Conservation (phyloP, 306 rosid genomes). For the Ziziphus jujuba region DNA sequence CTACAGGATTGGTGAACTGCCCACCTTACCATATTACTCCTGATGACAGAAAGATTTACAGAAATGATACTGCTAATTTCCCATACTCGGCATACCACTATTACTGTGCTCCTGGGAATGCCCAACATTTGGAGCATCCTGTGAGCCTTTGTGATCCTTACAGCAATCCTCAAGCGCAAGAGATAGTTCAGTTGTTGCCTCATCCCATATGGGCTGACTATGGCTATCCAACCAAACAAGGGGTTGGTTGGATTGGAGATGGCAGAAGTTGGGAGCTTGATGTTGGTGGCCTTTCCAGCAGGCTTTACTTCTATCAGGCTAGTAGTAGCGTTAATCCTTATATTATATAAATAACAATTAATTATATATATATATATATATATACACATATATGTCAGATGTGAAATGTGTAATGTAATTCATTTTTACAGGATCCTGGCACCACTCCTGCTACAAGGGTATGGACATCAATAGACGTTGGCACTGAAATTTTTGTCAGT, state of each 20-base stretch:
- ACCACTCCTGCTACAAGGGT: constrained; percentile 61
- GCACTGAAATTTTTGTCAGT: constrained; percentile 73
- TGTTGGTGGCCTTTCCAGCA: constrained; percentile 67
- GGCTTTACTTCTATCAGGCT: constrained; percentile 75
- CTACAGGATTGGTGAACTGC: constrained; percentile 43
- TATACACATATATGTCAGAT: not conserved
- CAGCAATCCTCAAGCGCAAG: constrained; percentile 88
- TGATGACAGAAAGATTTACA: constrained; percentile 51
- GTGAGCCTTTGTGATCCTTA: constrained; percentile 71
- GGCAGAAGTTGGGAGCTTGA: constrained; percentile 82
- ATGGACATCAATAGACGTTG: constrained; percentile 71
- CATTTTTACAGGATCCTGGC: constrained; percentile 57
- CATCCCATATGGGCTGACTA: constrained; percentile 76
- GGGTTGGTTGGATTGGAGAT: constrained; percentile 81
- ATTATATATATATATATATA: not conserved
- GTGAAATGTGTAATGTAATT: not conserved
- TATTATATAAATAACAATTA: too few species aligned
- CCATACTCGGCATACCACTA: constrained; percentile 72
- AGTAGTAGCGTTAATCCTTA: not conserved
- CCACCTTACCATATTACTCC: constrained; percentile 80
- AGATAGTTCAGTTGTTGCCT: constrained; percentile 74
- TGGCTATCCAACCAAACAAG: constrained; percentile 67
- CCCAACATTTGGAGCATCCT: constrained; percentile 53
- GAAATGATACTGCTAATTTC: constrained; percentile 69
- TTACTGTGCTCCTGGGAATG: constrained; percentile 82